Evolutionary conservation across 306 rosid species (phyloP).

Genomic region (Lupinus albus): DNA sequence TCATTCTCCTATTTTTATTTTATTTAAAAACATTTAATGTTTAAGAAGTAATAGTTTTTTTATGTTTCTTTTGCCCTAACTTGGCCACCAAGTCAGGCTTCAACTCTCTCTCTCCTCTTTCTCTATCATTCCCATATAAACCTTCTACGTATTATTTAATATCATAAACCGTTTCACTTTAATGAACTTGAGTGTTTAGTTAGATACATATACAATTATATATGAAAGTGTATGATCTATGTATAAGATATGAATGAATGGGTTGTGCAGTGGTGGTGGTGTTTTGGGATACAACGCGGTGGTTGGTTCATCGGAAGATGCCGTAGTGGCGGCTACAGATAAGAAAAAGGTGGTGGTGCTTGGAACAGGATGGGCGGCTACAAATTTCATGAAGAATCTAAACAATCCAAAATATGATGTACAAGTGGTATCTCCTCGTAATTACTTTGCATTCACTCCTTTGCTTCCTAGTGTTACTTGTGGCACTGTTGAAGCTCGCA

Average conservation of each 20-base stretch:
- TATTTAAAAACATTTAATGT: too few relatives aligned
- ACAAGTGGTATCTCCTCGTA: conserved; percentile 87
- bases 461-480: conserved; percentile 91
- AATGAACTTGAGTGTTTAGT: neutral
- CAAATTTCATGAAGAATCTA: conserved; percentile 84
- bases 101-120: too few relatives aligned
- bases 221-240: neutral
- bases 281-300: conserved; percentile 69
- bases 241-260: neutral
- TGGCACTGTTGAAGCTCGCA: conserved; percentile 92
- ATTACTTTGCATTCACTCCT: conserved; percentile 93
- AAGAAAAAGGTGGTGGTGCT: conserved; percentile 87
- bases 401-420: conserved; percentile 69
- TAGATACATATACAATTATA: neutral
- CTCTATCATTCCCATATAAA: conserved; percentile 52
- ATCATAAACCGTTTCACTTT: neutral
- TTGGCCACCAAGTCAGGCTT: too few relatives aligned
- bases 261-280: conserved; percentile 75
- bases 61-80: too few relatives aligned
- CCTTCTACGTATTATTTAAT: conserved; percentile 52
- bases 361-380: conserved; percentile 99
- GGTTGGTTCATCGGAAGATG: conserved; percentile 42
- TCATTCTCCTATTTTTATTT: too few relatives aligned
- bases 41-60: too few relatives aligned
- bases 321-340: conserved; percentile 43